Base-by-base conservation (phyloP, 1,284 basidiomycete species). In the Cystobasidium slooffiae region DNA sequence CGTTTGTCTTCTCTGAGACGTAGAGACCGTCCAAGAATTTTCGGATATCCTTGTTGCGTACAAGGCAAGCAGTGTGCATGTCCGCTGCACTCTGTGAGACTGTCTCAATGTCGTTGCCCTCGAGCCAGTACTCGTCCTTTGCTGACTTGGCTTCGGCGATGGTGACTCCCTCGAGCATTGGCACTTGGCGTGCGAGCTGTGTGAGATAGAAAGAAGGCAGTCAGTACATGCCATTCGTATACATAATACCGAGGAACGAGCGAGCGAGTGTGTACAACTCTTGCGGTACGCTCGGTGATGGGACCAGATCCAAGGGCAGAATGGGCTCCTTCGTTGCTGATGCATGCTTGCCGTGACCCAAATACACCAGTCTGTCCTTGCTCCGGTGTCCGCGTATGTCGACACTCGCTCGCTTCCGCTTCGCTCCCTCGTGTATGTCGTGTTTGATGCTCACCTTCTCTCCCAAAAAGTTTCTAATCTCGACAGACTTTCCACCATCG, bases 391-490 rank as follows among this genome's bases (percentile, higher is more conserved):
- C 31, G 31, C 31, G 31, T 31, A 31, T 5, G 31, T 58, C 55
- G 8, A 12, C 8, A 1, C 37, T 20, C 16, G 56, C 56, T 41
- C 39, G 37, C 56, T 43, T 10, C 10, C 39, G 37, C 56, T 43
- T 10, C 10, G 16, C 56, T 41, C 56, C 22, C 1, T 14, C 56
- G 16, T n/a, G 20, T n/a, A 44, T 12, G 1, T 20, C 9, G 9
- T 20, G 39, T 41, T 8, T 20, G 31, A 49, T 39, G 76, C 84
- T 24, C 72, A 91, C 91, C 88, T 96, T 94, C 87, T 94, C 92
- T 80, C 95, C 93, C 83, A 97, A 87, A 87, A 98, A 99, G 87
- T 99, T 99, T 81, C 97, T 91, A 86, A 99, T 99, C 85, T 99
- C 96, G 75, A 97, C 84, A 68, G 89, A 86, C 72, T 83, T 83